Evolutionary conservation across 179 eudicot genomes (phyloP), one percentile per base, ranked within the genome.

Genomic region (Spergularia azorica): DNA sequence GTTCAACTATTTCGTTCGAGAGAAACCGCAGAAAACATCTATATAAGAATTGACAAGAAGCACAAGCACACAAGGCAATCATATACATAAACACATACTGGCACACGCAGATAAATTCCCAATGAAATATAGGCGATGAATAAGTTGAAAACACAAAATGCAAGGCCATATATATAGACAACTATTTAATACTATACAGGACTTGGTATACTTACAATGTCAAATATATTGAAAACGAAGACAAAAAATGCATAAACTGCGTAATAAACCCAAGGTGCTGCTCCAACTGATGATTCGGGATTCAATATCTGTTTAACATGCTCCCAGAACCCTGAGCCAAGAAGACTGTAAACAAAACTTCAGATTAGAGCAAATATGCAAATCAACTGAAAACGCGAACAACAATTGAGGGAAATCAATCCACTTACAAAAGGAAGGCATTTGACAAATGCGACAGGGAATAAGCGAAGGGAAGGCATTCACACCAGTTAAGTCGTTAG

Each of bases 181-280:
- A 18, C 59, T 13, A 15, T 51, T 21, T 20, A 26, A 70, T 11
- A 39, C 48, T 38, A 67, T 54, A 79, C 20, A 63, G 0, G 20
- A 65, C 58, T 52, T 43, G 8, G 52, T 39, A 83, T 51, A 87
- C 98, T 95, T 88, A 95, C 99, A 79, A 95, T 95, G 88, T 95
- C 99, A 77, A 95, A 90, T 80, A 95, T 93, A 83, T 95, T 93
- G 87, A 95, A 95, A 48, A 87, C 80, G 78, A 95, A 95, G 65
- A 95, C 94, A 60, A 84, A 95, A 81, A 95, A 93, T n/a, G 97
- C 95, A 87, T 91, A 95, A 63, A 93, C 85, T 79, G 89, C 73
- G 82, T 95, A 93, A 76, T 88, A 93, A 76, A 95, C 97, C 99
- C 99, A 95, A 70, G 99, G 97, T 57, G 68, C 83, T 51, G 99